Evolutionary conservation across 257 asterid genomes (phyloP), one percentile per base, ranked within the genome.

Genomic region (Fraxinus cuspidata): DNA sequence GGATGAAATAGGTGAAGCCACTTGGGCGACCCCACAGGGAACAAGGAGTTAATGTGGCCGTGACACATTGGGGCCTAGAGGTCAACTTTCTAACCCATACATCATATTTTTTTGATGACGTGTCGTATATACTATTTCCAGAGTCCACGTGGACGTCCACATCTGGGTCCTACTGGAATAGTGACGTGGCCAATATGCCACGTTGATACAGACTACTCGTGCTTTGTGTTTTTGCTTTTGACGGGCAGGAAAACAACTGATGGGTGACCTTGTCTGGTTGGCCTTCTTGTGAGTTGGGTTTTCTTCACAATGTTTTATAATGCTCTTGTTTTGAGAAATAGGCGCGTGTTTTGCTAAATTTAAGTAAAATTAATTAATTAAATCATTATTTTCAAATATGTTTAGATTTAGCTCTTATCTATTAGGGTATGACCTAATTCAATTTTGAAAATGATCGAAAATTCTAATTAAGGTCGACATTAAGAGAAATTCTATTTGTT

Each of bases 141-240:
- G 53, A 40, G n/a, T 76, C 90, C 86, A 89, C 82, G 89, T 85
- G 87, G 88, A 76, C 16, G 86, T 86, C 89, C 38, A 34, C 71
- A 3, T 85, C 91, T 34, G 58, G 85, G 85, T 12, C 83, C 88
- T 65, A 29, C 35, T 25, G 19, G 32, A 3, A 5, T 10, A 37
- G 15, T 60, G 64, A 80, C 76, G 77, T 78, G 86, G 84, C 82
- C 34, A 19, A 18, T 31, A 23, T 40, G 74, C 87, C 87, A 84
- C 87, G 84, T 77, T 79, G 86, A 82, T 42, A 53, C 79, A 74
- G 85, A 78, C 79, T 28, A 71, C 29, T 53, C 65, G 13, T 56
- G 65, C n/a, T 60, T 11, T 21, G 35, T 79, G 84, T 66, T 70
- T 34, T 35, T 70, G 37, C 81, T 63, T 74, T 83, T 79, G 49